Base-by-base conservation (phyloP, 2,329 filamentous ascomycete species). In the Colletotrichum sublineola region DNA sequence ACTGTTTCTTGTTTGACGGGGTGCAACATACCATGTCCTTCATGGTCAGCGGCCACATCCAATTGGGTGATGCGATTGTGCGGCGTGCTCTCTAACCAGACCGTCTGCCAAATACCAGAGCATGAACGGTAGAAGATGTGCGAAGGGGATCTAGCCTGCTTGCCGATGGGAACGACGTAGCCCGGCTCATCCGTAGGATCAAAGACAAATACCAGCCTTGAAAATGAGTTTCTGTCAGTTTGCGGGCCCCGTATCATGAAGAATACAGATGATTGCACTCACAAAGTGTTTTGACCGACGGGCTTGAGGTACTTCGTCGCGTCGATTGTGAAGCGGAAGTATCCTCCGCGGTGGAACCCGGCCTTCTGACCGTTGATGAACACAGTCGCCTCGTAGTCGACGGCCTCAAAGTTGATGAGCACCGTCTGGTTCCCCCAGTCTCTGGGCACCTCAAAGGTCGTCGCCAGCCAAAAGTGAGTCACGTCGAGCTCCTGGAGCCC, bases 101-200 rank as follows among this genome's bases (percentile, higher is more conserved):
- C 92, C 24, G 86, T 87, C 77, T 93, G 92, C 92, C 92, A 94
- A 74, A 94, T 93, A 6, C 92, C 92, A 44, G 90, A 91, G 78
- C 91, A 94, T 0, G 92, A 89, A 0, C 89, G 90, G 78, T 94
- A 94, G 79, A 92, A 94, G 72, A 94, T 94, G 75, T 90, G 88
- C 14, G 84, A 86, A 0, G 87, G 89, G 0, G 80, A 81, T 0
- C 86, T 77, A 0, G 86, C 88, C 78, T 92, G 91, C 78, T 93
- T 93, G 74, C 92, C 92, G 55, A 92, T 86, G 0, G 91, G 91
- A 53, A 92, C 90, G 15, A 90, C 85, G 69, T 85, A 83, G 6
- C 81, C 80, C 2, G 84, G 83, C 40, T 79, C 77, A 75, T 93
- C 91, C 0, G 92, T 93, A 0, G 92, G 92, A 73, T 94, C 92